Evolutionary conservation across 2,329 filamentous ascomycete species (phyloP), one percentile per base, ranked within the genome.

Genomic region (Tolypocladium endophyticum): DNA sequence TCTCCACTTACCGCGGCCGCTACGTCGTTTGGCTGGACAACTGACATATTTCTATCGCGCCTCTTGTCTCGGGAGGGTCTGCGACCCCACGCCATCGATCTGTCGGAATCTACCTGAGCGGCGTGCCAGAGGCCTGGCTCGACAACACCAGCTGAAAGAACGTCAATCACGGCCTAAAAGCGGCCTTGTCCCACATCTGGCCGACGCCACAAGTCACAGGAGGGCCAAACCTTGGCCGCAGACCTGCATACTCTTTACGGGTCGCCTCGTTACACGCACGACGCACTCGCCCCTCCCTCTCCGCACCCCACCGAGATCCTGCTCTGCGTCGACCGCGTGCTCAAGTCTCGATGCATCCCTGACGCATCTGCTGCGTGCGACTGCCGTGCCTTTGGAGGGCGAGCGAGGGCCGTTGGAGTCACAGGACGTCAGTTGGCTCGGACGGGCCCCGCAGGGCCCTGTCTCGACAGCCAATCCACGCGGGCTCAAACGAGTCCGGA

Each of bases 161-260:
- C 53, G 50, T 52, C 54, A 36, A 58, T 58, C 56, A 35, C 12
- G 4, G 57, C 39, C 30, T 50, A 20, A 58, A 58, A 55, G 57
- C 36, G 57, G 47, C 57, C 28, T 35, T 12, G 47, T 39, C 36
- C 50, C 36, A 36, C 45, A 33, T 39, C 20, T 61, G 58, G 55
- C 58, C 58, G 36, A 56, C 60, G 62, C 69, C 66, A 65, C 68
- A 64, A 63, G 62, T 62, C 61, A 62, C 25, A 16, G 12, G 25
- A 14, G 20, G 33, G 55, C 39, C 55, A 56, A 43, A 18, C 23
- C 53, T 55, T 55, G 12, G 35, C 39, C 36, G 35, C 56, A 20
- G 28, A 52, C 56, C 56, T n/a, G 47, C 57, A 25, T 54, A 36
- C 50, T 33, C 25, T 9, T 33, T 30, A 38, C 45, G 35, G n/a